Base-by-base conservation (phyloP, 805 yeast genomes). In the Wickerhamomyces pijperi region DNA sequence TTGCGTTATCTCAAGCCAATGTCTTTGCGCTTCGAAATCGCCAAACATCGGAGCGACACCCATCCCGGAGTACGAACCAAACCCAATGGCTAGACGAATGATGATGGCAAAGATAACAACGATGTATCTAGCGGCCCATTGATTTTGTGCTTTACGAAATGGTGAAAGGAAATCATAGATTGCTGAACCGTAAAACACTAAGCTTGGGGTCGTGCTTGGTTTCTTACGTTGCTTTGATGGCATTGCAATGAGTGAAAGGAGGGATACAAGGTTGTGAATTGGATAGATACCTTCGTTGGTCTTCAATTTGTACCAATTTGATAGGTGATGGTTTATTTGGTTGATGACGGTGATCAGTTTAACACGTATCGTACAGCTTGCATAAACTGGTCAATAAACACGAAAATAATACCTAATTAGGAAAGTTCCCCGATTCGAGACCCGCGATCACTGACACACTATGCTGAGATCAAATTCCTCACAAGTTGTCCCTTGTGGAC, bases 1-100 rank as follows among this genome's bases (percentile, higher is more conserved):
- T 32, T 68, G 76, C 0, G 97, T 90, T 39, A 90, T 66, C 56
- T 92, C 98, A 74, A 92, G 70, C 98, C 98, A 92, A 58, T 90
- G 98, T 47, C 98, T 72, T 58, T 92, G 98, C 0, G 97, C 97
- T 58, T 92, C 98, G 53, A 92, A 90, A 56, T 92, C 98, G 6
- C 98, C 98, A 64, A 66, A 77, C 74, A 85, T 74, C 4, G 97
- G 97, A 8, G 82, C 76, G 2, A 67, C 63, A 8, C 61, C 61
- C 44, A 59, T 56, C 0, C 98, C 98, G 18, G 95, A 85, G 54
- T 76, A 88, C 4, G 86, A 71, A 1, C 97, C 98, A 29, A 88
- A 64, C 0, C 96, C 95, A 18, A 90, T 79, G 1, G 94, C 95
- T 39, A 84, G 71, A 46, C 95, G 68, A 3, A 87, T 69, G 11